Conservation (phyloP, 2,329 filamentous ascomycete species). For the Coccinonectria pachysandricola region DNA sequence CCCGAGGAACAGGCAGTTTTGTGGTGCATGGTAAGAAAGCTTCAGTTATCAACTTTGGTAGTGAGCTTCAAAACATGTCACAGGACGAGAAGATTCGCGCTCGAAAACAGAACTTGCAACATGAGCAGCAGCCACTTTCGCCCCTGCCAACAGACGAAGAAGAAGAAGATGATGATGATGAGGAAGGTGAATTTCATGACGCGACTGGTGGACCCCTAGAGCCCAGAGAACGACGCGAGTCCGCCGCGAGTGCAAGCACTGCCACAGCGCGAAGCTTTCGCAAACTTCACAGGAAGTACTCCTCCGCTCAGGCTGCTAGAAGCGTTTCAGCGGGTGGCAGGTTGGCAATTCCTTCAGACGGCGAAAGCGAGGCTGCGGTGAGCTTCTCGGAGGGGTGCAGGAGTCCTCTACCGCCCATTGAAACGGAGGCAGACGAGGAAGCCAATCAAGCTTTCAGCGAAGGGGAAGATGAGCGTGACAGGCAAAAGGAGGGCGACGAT, state of each 20-base stretch:
- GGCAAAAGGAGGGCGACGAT: too few species aligned
- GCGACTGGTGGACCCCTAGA: slow-evolving; percentile 33
- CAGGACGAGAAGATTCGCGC: slow-evolving; percentile 62
- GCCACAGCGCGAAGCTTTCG: slow-evolving; percentile 56
- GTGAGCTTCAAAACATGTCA: slow-evolving; percentile 73
- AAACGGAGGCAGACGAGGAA: slow-evolving; percentile 27
- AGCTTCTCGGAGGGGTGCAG: slow-evolving; percentile 50
- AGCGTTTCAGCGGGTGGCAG: slow-evolving; percentile 29
- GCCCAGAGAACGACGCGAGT: slow-evolving; percentile 45
- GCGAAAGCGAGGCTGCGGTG: slow-evolving; percentile 49
- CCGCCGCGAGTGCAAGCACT: slow-evolving; percentile 54
- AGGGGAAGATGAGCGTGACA: slow-evolving; percentile 11
- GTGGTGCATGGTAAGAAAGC: slow-evolving; percentile 97
- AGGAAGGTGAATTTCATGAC: neutral
- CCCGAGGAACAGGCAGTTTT: slow-evolving; percentile 77
- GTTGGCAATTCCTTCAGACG: slow-evolving; percentile 41
- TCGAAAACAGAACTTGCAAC: slow-evolving; percentile 41
- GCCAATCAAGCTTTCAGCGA: slow-evolving; percentile 7
- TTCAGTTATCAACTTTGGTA: slow-evolving; percentile 90
- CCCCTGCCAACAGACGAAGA: slow-evolving; percentile 24
- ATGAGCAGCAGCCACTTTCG: slow-evolving; percentile 27
- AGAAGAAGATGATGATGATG: slow-evolving; percentile 31
- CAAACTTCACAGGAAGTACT: slow-evolving; percentile 51
- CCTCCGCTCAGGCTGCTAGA: slow-evolving; percentile 39
- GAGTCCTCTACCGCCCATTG: slow-evolving; percentile 44